Base-by-base conservation (phyloP, 495 filamentous ascomycete genomes). In the Neurospora sp. region DNA sequence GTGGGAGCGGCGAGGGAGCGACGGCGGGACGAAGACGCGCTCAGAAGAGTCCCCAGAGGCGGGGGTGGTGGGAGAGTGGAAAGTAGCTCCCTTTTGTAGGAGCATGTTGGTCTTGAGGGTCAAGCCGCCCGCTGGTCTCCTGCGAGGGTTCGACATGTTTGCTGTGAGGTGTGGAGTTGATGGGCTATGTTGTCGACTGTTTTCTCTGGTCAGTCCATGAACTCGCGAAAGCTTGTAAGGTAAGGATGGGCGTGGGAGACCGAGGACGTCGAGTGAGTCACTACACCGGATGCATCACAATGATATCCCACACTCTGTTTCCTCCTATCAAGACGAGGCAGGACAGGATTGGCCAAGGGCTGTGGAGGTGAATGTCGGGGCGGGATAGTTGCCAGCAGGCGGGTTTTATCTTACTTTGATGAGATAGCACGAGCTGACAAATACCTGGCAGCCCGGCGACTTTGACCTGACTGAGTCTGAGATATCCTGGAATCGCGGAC, bases 31-130 rank as follows among this genome's bases (percentile, higher is more conserved):
- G 76, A 88, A 86, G 74, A 82, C 75, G 35, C 75, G 77, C 44
- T 87, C 82, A 1, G 83, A 79, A 40, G 84, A 80, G 14, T 66
- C 53, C 12, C 53, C 53, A 66, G 81, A 77, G 69, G 83, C 82
- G 68, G 85, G 82, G 53, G 84, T 83, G 66, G 78, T 79, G 71
- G 84, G 84, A 75, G 85, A 85, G 71, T 90, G 86, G 81, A 92
- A 92, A 73, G 90, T 92, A 7, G 87, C 84, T 42, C 88, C 87
- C 81, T 90, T 91, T 78, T 83, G 84, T 77, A 92, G 86, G 73
- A 80, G 76, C 75, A 85, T 76, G 81, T 81, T 84, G 76, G 84
- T 87, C 83, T 86, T 85, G 83, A 85, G 78, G 71, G 79, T 82
- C 80, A 85, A 68, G 71, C 73, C 82, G 74, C 79, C 80, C 74